phyloP scores from a whole-genome alignment of 2,329 filamentous ascomycete species.

The Ophiostoma fasciatum region DNA sequence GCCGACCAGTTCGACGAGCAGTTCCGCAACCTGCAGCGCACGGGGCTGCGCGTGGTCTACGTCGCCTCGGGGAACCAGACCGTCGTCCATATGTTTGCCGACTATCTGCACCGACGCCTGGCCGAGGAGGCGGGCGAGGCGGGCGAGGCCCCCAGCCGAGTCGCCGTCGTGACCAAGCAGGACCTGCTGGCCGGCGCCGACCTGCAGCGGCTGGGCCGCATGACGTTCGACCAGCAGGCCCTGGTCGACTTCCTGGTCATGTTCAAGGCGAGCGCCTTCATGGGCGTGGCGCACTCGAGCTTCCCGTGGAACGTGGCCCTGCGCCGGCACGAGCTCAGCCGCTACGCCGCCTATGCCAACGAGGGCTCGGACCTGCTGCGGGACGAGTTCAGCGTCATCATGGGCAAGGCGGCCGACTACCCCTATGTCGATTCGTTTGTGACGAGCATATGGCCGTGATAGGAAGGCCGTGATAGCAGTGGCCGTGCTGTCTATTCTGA shows the following conservation, averaged over 20 bases:
- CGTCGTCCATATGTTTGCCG: slow-evolving; percentile 15
- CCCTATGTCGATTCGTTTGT: slow-evolving; percentile 18
- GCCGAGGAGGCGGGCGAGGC: not conserved
- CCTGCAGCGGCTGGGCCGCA: slow-evolving; percentile 10
- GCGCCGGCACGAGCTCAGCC: slow-evolving; percentile 19
- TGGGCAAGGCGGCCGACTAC: slow-evolving; percentile 19
- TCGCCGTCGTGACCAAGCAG: slow-evolving; percentile 19
- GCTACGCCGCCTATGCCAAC: slow-evolving; percentile 14
- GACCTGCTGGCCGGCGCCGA: slow-evolving; percentile 15
- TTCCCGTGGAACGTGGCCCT: slow-evolving; percentile 21
- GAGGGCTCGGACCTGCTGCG: slow-evolving; percentile 17
- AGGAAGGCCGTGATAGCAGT: too few relatives aligned
- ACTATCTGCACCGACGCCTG: slow-evolving; percentile 8
- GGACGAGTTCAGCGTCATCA: slow-evolving; percentile 19
- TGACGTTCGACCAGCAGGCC: slow-evolving; percentile 21
- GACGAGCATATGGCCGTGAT: slow-evolving; percentile 17
- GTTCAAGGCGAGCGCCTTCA: slow-evolving; percentile 19
- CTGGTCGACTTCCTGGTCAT: slow-evolving; percentile 20
- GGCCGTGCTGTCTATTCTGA: too few relatives aligned
- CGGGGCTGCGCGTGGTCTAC: slow-evolving; percentile 16
- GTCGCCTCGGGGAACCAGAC: slow-evolving; percentile 18
- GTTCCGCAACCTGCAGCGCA: slow-evolving; percentile 14
- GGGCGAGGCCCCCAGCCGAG: slow-evolving; percentile 6
- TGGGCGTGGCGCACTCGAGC: slow-evolving; percentile 20
- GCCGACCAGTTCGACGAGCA: slow-evolving; percentile 19